Conservation (phyloP, 306 rosid species). For the Cucumis melo region DNA sequence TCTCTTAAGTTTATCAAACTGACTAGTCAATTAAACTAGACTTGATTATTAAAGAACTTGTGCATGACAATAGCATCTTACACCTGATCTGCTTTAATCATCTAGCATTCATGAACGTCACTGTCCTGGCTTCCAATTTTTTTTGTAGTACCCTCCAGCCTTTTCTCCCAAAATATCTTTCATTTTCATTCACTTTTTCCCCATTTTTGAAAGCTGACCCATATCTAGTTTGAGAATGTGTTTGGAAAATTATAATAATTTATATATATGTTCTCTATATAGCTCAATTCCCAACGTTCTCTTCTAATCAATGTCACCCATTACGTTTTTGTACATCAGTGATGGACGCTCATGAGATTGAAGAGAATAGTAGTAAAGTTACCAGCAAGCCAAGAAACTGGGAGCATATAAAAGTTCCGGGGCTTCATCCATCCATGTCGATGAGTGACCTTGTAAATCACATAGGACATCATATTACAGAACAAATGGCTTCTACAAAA, state of each 20-base stretch:
- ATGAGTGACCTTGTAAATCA: conserved; percentile 59
- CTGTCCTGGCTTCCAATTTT: neutral
- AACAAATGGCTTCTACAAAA: conserved; percentile 43
- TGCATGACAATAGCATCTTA: neutral
- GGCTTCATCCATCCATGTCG: conserved; percentile 57
- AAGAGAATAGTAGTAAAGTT: conserved; percentile 32
- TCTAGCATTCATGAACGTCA: neutral
- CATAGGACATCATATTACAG: conserved; percentile 53
- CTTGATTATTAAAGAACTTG: neutral
- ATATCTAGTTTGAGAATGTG: neutral
- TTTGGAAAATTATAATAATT: neutral
- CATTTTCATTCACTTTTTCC: neutral
- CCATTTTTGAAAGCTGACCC: neutral
- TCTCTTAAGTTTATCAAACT: neutral
- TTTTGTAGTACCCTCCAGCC: neutral
- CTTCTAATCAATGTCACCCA: neutral
- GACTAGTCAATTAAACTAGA: neutral
- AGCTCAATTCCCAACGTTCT: neutral
- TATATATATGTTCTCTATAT: neutral
- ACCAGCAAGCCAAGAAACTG: conserved; percentile 31
- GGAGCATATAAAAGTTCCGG: conserved; percentile 52
- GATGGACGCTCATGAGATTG: conserved; percentile 39
- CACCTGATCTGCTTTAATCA: neutral
- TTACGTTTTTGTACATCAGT: conserved; percentile 12
- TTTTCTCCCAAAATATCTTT: neutral